Percentiles rank a stretch among this genome's conserved stretches.
These are phyloP conservation scores for Bjerkandera adusta DNA, from an alignment of 1,284 basidiomycete genomes.

Conservation along the genomic window DNA sequence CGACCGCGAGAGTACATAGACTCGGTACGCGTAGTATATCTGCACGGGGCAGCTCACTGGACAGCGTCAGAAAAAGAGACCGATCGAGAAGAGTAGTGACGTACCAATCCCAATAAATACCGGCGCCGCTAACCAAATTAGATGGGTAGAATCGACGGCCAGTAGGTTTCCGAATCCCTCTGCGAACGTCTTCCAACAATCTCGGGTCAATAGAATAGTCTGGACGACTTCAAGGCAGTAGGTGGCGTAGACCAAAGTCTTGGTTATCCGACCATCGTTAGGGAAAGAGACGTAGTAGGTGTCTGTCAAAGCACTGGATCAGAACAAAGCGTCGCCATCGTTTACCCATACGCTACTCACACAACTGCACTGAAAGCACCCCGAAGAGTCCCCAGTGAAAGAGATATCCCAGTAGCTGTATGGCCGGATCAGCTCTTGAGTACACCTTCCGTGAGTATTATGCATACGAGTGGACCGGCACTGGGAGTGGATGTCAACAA, in stretches of 20 bases:
- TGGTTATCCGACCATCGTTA: constrained; percentile 11
- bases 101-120: constrained; percentile 5
- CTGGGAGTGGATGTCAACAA: too few species aligned
- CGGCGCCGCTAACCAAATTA: constrained; percentile 2
- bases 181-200: constrained; percentile 27
- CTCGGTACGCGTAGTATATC: neutral
- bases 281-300: constrained; percentile 19
- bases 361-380: constrained; percentile 16
- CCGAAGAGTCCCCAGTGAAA: constrained; percentile 22
- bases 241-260: constrained; percentile 13
- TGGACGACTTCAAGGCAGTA: constrained; percentile 25
- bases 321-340: too few species aligned
- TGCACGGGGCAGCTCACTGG: constrained; percentile 1
- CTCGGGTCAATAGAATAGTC: constrained; percentile 23
- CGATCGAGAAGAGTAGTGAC: neutral
- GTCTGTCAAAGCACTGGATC: too few species aligned
- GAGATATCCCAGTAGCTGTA: constrained; percentile 16
- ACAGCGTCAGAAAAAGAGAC: too few species aligned
- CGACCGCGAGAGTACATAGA: neutral
- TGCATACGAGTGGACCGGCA: too few species aligned
- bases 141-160: constrained; percentile 18
- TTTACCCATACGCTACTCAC: constrained; percentile 10
- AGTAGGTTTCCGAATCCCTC: constrained; percentile 24
- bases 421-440: too few species aligned
- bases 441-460: too few species aligned